Evolutionary conservation across 768 basidiomycete species (phyloP), one percentile per base, ranked within the genome.

Genomic region (Macrolepiota albuminosa): DNA sequence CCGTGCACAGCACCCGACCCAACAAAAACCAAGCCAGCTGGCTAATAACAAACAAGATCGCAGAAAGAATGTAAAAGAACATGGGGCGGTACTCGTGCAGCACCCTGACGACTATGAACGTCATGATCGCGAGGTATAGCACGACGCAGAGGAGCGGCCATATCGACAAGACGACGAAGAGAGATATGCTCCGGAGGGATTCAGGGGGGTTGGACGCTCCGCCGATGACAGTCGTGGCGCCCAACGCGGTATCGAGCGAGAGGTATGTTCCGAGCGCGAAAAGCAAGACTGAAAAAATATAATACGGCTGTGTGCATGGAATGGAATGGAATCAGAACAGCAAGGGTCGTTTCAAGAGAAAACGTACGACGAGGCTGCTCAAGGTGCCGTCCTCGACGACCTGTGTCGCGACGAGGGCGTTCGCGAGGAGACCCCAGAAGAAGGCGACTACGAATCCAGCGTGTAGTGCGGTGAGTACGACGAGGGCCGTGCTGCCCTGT

Each of bases 371-470:
- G 51, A 91, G 62, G 60, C 87, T 83, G 64, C 83, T 83, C 37
- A 86, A 75, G 0, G 91, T 91, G 6, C 94, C 96, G 67, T 92
- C 96, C 70, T 98, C 96, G 57, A 98, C 90, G 52, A 95, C 70
- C 73, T 98, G 96, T n/a, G 88, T 91, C 39, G 88, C 85, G 24
- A 94, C 81, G 60, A 93, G 73, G 9, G 81, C 89, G 72, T 91
- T 93, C 36, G 81, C 91, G 55, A 92, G 75, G 63, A 93, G 74
- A 7, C 81, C 67, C 90, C 93, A 94, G 69, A 94, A 95, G 4
- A 93, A 73, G 3, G 87, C 82, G 4, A 84, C 86, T 47, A 95
- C 83, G 18, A 87, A 62, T 4, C 87, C 94, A 2, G 90, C 85
- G 63, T 97, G 95, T 9, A 96, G 76, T 0, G 93, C 89, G 0